These are phyloP conservation scores for Yamadazyma laniorum DNA, from an alignment of 805 yeast species.

Conservation along the genomic window DNA sequence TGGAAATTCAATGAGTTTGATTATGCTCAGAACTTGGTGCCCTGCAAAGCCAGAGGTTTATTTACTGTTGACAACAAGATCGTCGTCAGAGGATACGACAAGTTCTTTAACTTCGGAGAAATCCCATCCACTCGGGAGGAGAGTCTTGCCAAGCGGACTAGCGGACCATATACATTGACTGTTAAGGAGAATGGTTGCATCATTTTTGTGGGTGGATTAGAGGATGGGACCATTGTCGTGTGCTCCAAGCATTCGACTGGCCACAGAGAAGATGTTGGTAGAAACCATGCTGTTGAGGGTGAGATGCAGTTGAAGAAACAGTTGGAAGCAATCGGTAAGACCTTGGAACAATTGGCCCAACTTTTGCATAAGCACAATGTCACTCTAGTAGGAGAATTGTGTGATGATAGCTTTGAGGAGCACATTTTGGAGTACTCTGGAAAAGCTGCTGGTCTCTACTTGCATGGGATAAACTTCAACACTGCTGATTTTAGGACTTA, in stretches of 20 bases:
- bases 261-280: slow-evolving; percentile 45
- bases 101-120: slow-evolving; percentile 85
- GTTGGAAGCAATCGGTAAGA: slow-evolving; percentile 39
- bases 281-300: slow-evolving; percentile 78
- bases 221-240: slow-evolving; percentile 74
- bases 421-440: slow-evolving; percentile 76
- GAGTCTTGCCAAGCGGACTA: slow-evolving; percentile 42
- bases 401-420: slow-evolving; percentile 93
- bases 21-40: slow-evolving; percentile 62
- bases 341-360: slow-evolving; percentile 52
- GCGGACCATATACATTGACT: slow-evolving; percentile 79
- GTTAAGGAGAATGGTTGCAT: slow-evolving; percentile 94
- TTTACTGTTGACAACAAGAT: slow-evolving; percentile 57
- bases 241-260: slow-evolving; percentile 94
- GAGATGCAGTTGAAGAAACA: slow-evolving; percentile 56
- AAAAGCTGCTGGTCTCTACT: slow-evolving; percentile 74
- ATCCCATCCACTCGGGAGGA: slow-evolving; percentile 50
- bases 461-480: slow-evolving; percentile 86
- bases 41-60: slow-evolving; percentile 80
- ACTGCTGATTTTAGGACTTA: slow-evolving; percentile 60
- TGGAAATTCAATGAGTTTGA: slow-evolving; percentile 96
- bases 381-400: slow-evolving; percentile 90
- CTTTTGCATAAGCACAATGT: slow-evolving; percentile 48
- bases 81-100: slow-evolving; percentile 86
- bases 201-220: slow-evolving; percentile 73